Evolutionary conservation across 345 rosid genomes (phyloP), one percentile per base, ranked within the genome.

Genomic region (Hibiscus tridactylites): DNA sequence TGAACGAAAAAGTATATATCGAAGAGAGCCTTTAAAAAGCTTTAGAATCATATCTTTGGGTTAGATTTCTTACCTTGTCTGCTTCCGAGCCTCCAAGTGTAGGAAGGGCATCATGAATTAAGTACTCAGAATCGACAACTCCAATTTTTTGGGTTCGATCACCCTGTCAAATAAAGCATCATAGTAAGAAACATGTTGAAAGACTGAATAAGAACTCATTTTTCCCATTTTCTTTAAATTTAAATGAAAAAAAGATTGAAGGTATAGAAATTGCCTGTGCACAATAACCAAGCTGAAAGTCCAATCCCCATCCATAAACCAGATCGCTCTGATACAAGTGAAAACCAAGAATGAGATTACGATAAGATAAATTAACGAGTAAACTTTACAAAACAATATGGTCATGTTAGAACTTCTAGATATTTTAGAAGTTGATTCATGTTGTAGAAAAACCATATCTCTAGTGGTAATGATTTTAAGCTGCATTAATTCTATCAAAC

Each of bases 251-350:
- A 5, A 46, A 11, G 70, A 21, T 21, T 17, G 67, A 28, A 19
- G 35, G 68, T 28, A 19, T 60, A 71, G 39, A 74, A 15, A 53
- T 75, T 77, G 71, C 97, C 93, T 90, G 96, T 54, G 92, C 87
- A 42, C 97, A 92, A 77, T 90, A 84, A 59, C 97, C 94, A 13
- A 92, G 91, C 76, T 79, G 88, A 78, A 80, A 85, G 78, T 90
- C 96, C 74, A 90, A 61, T 4, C 94, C 96, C 98, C 98, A 88
- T 28, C 88, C 91, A 21, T 81, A 87, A 73, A 83, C 79, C 79
- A 92, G 81, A 79, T 92, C 94, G 81, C 82, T 92, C 96, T 92
- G 81, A 60, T 4, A 6, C 3, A 35, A 68, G 21, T 9, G 54
- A 56, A 21, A 56, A 59, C 9, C 10, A 60, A 49, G 33, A 50